Evolutionary conservation across 768 basidiomycete species (phyloP), one percentile per base, ranked within the genome.

Genomic region (Leccinum barrowsii): DNA sequence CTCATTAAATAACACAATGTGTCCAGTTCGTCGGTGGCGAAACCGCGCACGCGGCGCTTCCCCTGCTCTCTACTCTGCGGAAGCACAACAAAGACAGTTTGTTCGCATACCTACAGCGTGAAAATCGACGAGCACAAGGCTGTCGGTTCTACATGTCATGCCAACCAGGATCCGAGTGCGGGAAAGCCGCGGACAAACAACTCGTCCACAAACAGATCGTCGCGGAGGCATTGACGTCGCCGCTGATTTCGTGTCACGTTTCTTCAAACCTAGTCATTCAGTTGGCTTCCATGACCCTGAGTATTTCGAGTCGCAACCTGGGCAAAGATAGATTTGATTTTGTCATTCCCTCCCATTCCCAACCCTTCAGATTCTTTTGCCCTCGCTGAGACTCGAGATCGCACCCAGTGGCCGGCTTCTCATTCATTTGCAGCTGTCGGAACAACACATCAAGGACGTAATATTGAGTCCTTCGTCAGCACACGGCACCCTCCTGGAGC

Each of bases 11-110:
- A 7, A 26, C 26, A 26, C 7, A 26, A 26, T 26, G 26, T 26
- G 26, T 11, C n/a, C 13, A 93, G 87, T 98, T 96, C 63, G 93
- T 95, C 1, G 93, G 94, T 0, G 94, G 90, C 2, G 93, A 95
- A 59, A 87, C 87, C 0, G 89, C 87, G 0, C 79, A 82, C 37
- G 85, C 81, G 17, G 82, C 87, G 7, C 63, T 90, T 4, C 86
- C 90, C 1, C 69, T 90, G 1, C 80, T 97, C 42, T 75, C 77
- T 44, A 66, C 73, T 12, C 77, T 95, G 24, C 82, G 93, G 17
- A 71, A 72, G 10, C 80, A 81, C 59, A 88, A 90, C 65, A 89
- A 86, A 60, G 94, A 91, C 2, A 77, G 82, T 7, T 73, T 97
- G 11, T 84, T 97, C 62, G 86, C 82, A 19, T 96, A 26, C 26